Base-by-base conservation (phyloP, 2,329 filamentous ascomycete species). In the Cyclaneusma minus region DNA sequence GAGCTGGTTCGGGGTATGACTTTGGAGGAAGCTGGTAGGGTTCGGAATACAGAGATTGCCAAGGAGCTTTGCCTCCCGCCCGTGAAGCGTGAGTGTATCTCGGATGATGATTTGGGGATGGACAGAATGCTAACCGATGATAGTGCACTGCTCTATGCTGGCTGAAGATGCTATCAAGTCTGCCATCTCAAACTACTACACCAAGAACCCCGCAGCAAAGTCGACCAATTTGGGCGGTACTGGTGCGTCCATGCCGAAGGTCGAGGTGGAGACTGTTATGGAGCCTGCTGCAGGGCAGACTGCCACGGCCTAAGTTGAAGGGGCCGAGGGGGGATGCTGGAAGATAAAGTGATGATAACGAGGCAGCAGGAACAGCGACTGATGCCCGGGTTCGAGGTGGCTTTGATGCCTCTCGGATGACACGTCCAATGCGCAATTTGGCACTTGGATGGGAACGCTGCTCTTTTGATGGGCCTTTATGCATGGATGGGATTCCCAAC, bases 31-130 rank as follows among this genome's bases (percentile, higher is more conserved):
- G 89, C 91, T 17, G 74, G 75, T 29, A 77, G 79, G 58, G 81
- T 98, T 43, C 78, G 83, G 60, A 98, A 98, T 58, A 93, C 87
- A 3, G 85, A 98, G 57, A 98, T 98, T 49, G 89, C 89, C 19
- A 91, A 92, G 63, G 91, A 98, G 58, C 63, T 94, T 30, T 89
- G 82, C 48, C 56, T 89, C 46, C 83, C 82, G 18, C 82, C 83
- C 34, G 82, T 92, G 26, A 92, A 91, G 60, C 56, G 80, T 84
- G 59, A 55, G 75, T 70, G 24, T 21, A 26, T 18, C 18, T 16
- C 13, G 6, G 7, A 19, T 14, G 24, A 16, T 22, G 5, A 3
- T 21, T 29, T 28, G 30, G 37, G 22, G 18, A 18, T 22, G 24
- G n/a, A 11, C 22, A 22, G 11, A 25, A 26, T 36, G 27, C 42